phyloP scores from a whole-genome alignment of 257 asterid species.

The Solanum arcanum region DNA sequence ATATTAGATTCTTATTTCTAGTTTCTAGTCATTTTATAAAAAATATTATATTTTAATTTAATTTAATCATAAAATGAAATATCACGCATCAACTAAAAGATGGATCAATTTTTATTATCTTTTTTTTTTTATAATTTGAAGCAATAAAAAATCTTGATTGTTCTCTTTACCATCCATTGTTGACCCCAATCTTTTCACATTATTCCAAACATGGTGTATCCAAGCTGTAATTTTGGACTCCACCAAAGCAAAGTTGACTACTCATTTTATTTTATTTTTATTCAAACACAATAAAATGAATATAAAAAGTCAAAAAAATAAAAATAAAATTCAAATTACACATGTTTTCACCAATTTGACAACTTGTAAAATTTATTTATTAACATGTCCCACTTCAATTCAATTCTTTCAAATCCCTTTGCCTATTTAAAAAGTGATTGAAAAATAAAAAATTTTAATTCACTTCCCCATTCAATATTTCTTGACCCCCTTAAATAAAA shows the following conservation, averaged over 20 bases:
- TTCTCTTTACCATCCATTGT: background rate
- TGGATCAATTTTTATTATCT: background rate
- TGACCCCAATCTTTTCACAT: background rate
- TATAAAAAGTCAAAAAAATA: slow-evolving; percentile 2
- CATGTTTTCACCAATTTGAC: slow-evolving; percentile 4
- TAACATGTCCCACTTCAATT: slow-evolving; percentile 9
- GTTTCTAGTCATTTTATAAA: background rate
- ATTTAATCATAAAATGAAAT: background rate
- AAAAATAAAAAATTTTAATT: slow-evolving; percentile 3
- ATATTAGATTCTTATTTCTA: background rate
- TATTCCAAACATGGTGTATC: background rate
- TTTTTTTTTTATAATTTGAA: background rate
- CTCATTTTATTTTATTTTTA: background rate
- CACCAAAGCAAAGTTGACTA: background rate
- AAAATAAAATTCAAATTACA: background rate
- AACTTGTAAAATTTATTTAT: slow-evolving; percentile 7
- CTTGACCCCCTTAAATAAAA: background rate
- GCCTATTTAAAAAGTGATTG: background rate
- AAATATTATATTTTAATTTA: background rate
- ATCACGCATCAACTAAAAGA: background rate
- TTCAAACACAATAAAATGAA: background rate
- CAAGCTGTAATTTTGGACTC: slow-evolving; percentile 1
- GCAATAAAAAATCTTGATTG: background rate
- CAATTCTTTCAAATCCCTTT: background rate
- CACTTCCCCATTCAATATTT: background rate